These are phyloP conservation scores for Colletotrichum eleusines DNA, from an alignment of 2,329 filamentous ascomycete genomes.

Conservation along the genomic window DNA sequence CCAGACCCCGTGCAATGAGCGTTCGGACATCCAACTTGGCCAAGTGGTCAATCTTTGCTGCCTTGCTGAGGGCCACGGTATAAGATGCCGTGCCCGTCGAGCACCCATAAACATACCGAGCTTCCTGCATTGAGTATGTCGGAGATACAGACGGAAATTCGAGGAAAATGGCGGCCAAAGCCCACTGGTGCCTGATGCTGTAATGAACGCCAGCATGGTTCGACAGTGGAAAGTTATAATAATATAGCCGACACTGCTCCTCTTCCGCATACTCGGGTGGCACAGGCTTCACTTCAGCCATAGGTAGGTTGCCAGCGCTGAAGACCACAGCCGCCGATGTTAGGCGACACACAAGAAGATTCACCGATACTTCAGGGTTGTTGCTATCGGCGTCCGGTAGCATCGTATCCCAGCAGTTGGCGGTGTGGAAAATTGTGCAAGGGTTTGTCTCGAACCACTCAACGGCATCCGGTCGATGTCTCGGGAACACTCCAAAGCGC, in stretches of 20 bases:
- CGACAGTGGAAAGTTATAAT: slow-evolving; percentile 70
- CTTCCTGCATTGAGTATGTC: slow-evolving; percentile 65
- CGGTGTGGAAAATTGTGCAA: slow-evolving; percentile 79
- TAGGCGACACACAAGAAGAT: slow-evolving; percentile 74
- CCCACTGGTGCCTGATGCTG: slow-evolving; percentile 71
- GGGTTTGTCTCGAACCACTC: slow-evolving; percentile 76
- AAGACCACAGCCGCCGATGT: slow-evolving; percentile 76
- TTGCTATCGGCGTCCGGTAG: background rate
- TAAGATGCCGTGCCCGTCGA: slow-evolving; percentile 69
- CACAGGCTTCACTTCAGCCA: slow-evolving; percentile 55
- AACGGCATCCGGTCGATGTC: slow-evolving; percentile 67
- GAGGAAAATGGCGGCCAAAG: slow-evolving; percentile 73
- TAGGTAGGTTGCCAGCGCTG: slow-evolving; percentile 71
- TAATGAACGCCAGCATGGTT: slow-evolving; percentile 40
- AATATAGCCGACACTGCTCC: slow-evolving; percentile 77
- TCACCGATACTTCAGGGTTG: slow-evolving; percentile 57
- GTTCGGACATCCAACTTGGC: slow-evolving; percentile 70
- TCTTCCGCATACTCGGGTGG: slow-evolving; percentile 62
- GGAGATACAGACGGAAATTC: slow-evolving; percentile 75
- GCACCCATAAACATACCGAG: slow-evolving; percentile 76
- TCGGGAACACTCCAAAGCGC: slow-evolving; percentile 76
- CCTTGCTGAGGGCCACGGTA: slow-evolving; percentile 70
- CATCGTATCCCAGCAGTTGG: slow-evolving; percentile 74
- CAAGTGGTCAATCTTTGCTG: slow-evolving; percentile 74
- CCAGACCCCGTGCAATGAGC: slow-evolving; percentile 66